phyloP scores from a whole-genome alignment of 257 asterid genomes.

The Capsicum rhomboideum region DNA sequence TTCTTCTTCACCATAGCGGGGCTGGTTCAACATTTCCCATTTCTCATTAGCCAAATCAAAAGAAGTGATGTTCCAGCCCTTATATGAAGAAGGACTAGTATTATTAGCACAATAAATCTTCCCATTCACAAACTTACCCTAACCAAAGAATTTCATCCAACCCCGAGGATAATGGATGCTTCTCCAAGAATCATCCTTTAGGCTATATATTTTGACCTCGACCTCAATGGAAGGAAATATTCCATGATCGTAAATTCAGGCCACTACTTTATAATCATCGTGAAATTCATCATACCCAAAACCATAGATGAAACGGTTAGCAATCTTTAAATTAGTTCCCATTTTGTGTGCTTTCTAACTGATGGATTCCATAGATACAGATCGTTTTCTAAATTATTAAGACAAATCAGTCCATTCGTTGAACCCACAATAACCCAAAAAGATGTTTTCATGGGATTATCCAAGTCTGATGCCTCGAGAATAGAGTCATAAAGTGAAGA shows the following conservation, averaged over 20 bases:
- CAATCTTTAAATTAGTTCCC: no score
- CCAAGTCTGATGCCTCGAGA: no score
- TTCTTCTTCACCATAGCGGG: neutral
- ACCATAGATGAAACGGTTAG: conserved; percentile 15
- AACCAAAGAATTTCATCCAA: neutral
- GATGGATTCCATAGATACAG: no score
- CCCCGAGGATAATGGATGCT: neutral
- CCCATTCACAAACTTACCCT: conserved; percentile 12
- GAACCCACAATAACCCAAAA: no score
- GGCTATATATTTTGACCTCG: conserved; percentile 17
- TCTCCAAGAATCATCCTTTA: conserved; percentile 16
- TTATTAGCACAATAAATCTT: conserved; percentile 17
- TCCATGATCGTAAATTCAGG: conserved; percentile 4
- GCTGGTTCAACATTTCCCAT: neutral
- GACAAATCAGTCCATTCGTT: no score
- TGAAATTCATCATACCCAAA: conserved; percentile 33
- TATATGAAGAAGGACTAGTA: neutral
- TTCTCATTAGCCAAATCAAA: conserved; percentile 1
- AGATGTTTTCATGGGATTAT: no score
- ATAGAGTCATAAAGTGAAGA: no score
- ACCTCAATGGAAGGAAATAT: neutral
- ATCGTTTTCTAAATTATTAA: no score
- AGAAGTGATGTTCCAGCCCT: conserved; percentile 7
- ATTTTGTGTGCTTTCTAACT: no score
- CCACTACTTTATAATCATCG: conserved; percentile 33